phyloP scores from a whole-genome alignment of 2,329 filamentous ascomycete species.

The Plectosphaerella sp. region DNA sequence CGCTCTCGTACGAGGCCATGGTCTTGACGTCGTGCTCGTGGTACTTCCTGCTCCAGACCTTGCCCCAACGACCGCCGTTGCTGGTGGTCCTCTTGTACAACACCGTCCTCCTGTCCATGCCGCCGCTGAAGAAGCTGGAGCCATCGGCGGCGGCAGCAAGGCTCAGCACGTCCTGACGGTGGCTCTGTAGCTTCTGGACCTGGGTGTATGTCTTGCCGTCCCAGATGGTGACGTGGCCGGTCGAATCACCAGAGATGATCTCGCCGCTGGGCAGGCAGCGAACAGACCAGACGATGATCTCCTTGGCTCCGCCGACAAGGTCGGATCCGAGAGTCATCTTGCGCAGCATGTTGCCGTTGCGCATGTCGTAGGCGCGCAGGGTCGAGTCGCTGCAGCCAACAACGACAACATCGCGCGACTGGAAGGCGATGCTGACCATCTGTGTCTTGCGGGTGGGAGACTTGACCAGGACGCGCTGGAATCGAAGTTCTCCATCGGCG shows the following conservation, averaged over 20 bases:
- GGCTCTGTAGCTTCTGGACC: conserved; percentile 77
- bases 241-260: conserved; percentile 92
- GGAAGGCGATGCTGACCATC: conserved; percentile 88
- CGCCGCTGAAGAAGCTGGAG: conserved; percentile 77
- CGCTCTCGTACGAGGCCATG: conserved; percentile 84
- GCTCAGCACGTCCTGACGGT: conserved; percentile 86
- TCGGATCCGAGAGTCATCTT: conserved; percentile 85
- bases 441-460: conserved; percentile 80
- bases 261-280: conserved; percentile 83
- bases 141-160: conserved; percentile 80
- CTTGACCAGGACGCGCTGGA: conserved; percentile 70
- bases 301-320: conserved; percentile 69
- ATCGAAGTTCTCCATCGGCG: conserved; percentile 76
- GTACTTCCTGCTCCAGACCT: conserved; percentile 79
- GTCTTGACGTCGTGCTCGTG: conserved; percentile 95
- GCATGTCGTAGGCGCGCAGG: conserved; percentile 86
- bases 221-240: conserved; percentile 90
- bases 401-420: conserved; percentile 75
- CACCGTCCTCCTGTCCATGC: conserved; percentile 85
- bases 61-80: conserved; percentile 69
- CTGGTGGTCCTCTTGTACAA: conserved; percentile 67
- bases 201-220: conserved; percentile 89
- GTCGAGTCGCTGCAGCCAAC: conserved; percentile 95
- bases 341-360: conserved; percentile 69
- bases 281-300: conserved; percentile 89